phyloP scores from a whole-genome alignment of 305 asterid genomes.

The Ruellia speciosa region DNA sequence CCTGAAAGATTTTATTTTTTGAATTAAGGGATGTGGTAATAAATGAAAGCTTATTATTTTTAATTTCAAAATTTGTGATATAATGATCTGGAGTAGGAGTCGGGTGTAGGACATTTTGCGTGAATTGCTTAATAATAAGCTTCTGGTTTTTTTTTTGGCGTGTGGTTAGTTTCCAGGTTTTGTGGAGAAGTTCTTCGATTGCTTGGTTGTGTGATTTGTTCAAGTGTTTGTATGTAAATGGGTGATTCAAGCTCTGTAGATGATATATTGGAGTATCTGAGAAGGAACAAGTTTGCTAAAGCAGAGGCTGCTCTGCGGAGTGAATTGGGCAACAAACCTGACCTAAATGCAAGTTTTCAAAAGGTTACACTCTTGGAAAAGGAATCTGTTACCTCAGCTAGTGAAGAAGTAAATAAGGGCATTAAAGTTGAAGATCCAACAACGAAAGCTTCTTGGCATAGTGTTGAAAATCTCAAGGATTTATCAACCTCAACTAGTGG shows the following conservation, averaged over 20 bases:
- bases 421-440: constrained; percentile 26
- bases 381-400: constrained; percentile 32
- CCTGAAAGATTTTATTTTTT: not conserved
- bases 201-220: constrained; percentile 21
- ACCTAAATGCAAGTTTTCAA: constrained; percentile 50
- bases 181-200: constrained; percentile 28
- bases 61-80: not conserved
- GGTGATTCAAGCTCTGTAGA: constrained; percentile 71
- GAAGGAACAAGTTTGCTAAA: constrained; percentile 62
- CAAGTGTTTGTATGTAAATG: constrained; percentile 37
- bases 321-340: constrained; percentile 66
- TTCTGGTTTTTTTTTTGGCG: constrained; percentile 18
- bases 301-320: constrained; percentile 83
- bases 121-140: constrained; percentile 16
- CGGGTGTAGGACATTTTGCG: constrained; percentile 17
- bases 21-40: constrained; percentile 15
- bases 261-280: constrained; percentile 63
- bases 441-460: constrained; percentile 24
- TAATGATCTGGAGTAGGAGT: not conserved
- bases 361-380: constrained; percentile 55
- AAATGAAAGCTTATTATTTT: constrained; percentile 9
- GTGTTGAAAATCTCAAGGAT: constrained; percentile 36
- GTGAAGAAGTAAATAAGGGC: constrained; percentile 44
- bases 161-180: constrained; percentile 41
- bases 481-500: constrained; percentile 29